phyloP scores from a whole-genome alignment of 805 yeast genomes.

The Candida maris region DNA sequence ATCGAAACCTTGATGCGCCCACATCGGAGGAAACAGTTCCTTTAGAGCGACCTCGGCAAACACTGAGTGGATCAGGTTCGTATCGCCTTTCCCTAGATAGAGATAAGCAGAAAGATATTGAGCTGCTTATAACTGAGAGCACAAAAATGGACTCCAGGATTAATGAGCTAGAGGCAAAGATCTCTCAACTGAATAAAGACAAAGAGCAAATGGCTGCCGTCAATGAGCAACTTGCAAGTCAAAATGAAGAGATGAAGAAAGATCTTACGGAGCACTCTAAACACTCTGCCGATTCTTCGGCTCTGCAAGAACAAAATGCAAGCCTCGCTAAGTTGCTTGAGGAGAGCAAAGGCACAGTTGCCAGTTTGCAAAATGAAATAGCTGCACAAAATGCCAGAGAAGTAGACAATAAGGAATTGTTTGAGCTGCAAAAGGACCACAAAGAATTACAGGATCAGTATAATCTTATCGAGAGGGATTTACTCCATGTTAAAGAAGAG shows the following conservation, averaged over 20 bases:
- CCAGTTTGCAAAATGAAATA: conserved; percentile 9
- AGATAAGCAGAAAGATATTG: conserved; percentile 39
- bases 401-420: not conserved
- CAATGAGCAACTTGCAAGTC: conserved; percentile 3
- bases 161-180: conserved; percentile 33
- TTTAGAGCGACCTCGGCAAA: not conserved
- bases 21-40: not conserved
- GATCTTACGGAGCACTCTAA: conserved; percentile 8
- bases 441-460: conserved; percentile 3
- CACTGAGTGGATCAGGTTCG: conserved; percentile 1
- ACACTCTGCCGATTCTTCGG: conserved; percentile 8
- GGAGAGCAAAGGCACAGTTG: conserved; percentile 8
- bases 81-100: conserved; percentile 15
- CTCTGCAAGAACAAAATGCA: conserved; percentile 9
- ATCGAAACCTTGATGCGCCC: conserved; percentile 1
- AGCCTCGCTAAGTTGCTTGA: conserved; percentile 7
- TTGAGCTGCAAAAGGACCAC: conserved; percentile 2
- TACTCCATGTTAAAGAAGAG: conserved; percentile 10
- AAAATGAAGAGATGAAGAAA: conserved; percentile 6
- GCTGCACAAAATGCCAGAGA: conserved; percentile 1
- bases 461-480: conserved; percentile 6
- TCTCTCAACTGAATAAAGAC: conserved; percentile 11
- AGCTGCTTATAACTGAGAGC: conserved; percentile 43
- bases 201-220: conserved; percentile 8
- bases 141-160: conserved; percentile 46